Evolutionary conservation across 1,284 basidiomycete species (phyloP).

Genomic region (Rhizoctonia solani): DNA sequence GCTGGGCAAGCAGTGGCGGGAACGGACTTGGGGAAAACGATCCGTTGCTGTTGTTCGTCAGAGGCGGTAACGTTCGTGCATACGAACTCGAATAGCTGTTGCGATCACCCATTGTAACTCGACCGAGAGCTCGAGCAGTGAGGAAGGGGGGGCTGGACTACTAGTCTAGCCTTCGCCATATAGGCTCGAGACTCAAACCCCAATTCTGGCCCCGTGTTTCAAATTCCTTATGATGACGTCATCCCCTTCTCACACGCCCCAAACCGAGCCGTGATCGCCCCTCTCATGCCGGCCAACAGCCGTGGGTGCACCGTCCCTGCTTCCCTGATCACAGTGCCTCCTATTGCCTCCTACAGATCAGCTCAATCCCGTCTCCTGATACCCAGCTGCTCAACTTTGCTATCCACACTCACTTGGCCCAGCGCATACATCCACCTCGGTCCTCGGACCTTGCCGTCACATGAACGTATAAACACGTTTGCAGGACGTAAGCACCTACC

Average conservation of each 20-base stretch:
- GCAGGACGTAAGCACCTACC: too few species aligned
- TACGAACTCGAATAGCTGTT: constrained; percentile 3
- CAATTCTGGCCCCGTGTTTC: not conserved
- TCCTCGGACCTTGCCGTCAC: too few species aligned
- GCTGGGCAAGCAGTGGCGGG: constrained; percentile 27
- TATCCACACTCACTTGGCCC: too few species aligned
- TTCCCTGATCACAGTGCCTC: too few species aligned
- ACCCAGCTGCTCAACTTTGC: too few species aligned
- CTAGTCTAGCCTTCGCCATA: not conserved
- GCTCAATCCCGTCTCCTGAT: too few species aligned
- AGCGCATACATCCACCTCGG: too few species aligned
- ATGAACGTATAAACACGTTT: too few species aligned
- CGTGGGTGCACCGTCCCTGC: too few species aligned
- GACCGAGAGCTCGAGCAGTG: not conserved
- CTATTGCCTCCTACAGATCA: too few species aligned
- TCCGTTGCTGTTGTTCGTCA: constrained; percentile 11
- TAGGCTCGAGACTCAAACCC: not conserved
- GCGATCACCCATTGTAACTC: not conserved
- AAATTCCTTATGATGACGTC: not conserved
- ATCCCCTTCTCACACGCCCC: not conserved
- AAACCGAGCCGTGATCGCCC: not conserved
- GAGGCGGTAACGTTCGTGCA: constrained; percentile 32
- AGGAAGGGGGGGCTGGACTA: not conserved
- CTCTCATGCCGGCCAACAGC: not conserved
- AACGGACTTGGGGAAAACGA: constrained; percentile 28